Conservation (phyloP, 1,284 basidiomycete species). For the Rhodofomes roseus region DNA sequence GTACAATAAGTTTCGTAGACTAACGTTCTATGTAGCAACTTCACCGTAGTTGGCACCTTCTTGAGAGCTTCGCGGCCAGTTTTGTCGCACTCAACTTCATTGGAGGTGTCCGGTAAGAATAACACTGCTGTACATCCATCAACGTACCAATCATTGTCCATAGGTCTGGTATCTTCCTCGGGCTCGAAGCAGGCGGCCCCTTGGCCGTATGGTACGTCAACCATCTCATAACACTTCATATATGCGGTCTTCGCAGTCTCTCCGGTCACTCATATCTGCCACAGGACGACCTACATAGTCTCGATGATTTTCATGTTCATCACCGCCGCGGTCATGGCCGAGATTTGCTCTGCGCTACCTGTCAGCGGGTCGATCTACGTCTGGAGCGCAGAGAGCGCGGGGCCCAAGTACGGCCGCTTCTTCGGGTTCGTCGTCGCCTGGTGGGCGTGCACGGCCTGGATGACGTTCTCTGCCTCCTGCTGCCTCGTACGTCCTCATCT, state of each 20-base stretch:
- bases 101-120: constrained; percentile 67
- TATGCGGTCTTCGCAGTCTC: no score
- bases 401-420: constrained; percentile 77
- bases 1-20: neutral
- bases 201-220: constrained; percentile 68
- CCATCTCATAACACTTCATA: no score
- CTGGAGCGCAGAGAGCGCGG: constrained; percentile 87
- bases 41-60: constrained; percentile 75
- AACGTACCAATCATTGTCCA: neutral
- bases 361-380: constrained; percentile 87
- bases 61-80: constrained; percentile 82
- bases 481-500: constrained; percentile 57
- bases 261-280: neutral
- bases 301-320: constrained; percentile 83
- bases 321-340: constrained; percentile 80
- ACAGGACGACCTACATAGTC: constrained; percentile 76
- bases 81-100: constrained; percentile 86
- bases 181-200: constrained; percentile 79
- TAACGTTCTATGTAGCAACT: constrained; percentile 51
- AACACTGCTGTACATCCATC: neutral
- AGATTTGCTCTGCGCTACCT: constrained; percentile 83
- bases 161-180: constrained; percentile 76
- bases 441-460: constrained; percentile 89
- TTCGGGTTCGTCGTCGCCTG: constrained; percentile 86
- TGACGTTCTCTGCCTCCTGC: constrained; percentile 82